Percentiles rank a stretch among this genome's conserved stretches.
These are phyloP conservation scores for Acer campestre DNA, from an alignment of 345 rosid species.

Conservation along the genomic window DNA sequence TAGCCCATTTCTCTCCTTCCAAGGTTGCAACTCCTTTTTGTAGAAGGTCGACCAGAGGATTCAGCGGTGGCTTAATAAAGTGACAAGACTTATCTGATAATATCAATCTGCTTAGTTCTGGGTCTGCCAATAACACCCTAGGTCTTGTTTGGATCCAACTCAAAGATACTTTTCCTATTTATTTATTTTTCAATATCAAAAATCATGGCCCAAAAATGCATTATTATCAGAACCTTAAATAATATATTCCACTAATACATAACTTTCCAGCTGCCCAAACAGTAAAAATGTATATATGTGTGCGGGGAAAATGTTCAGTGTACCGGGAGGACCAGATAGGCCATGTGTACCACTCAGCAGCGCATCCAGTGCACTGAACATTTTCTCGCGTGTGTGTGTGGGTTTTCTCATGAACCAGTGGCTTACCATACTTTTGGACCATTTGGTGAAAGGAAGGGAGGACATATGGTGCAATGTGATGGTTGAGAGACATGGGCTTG, in stretches of 20 bases:
- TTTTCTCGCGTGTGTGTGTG: too few species aligned
- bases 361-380: too few species aligned
- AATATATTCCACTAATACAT: too few species aligned
- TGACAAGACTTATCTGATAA: constrained; percentile 16
- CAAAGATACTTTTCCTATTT: constrained; percentile 23
- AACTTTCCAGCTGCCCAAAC: too few species aligned
- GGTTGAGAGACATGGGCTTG: constrained; percentile 19
- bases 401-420: not conserved
- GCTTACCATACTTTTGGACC: constrained; percentile 15
- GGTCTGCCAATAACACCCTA: constrained; percentile 18
- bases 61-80: constrained; percentile 23
- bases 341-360: too few species aligned
- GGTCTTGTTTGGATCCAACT: constrained; percentile 27
- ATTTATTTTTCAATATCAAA: not conserved
- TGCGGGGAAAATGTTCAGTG: too few species aligned
- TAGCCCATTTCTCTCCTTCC: constrained; percentile 36
- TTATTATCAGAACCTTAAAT: not conserved
- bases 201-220: not conserved
- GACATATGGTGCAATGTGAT: constrained; percentile 17
- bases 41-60: constrained; percentile 27
- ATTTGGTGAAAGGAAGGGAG: constrained; percentile 19
- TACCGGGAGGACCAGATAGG: too few species aligned
- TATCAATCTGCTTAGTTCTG: constrained; percentile 20
- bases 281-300: too few species aligned
- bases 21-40: constrained; percentile 19